Evolutionary conservation across 1,284 basidiomycete genomes (phyloP), one percentile per base, ranked within the genome.

Genomic region (Sporisorium graminicola): DNA sequence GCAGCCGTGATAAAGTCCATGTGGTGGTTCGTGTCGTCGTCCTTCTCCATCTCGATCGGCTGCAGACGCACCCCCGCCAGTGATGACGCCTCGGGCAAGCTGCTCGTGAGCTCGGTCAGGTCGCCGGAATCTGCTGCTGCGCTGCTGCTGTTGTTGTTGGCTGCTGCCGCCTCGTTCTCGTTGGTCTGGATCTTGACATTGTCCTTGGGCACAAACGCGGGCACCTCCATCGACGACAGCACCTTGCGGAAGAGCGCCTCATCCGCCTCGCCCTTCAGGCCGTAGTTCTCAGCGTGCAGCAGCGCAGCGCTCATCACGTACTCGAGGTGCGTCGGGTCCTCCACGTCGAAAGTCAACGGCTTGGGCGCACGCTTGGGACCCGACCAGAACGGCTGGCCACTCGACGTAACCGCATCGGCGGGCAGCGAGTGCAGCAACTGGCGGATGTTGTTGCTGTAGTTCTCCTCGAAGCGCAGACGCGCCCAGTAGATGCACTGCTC

Each of bases 1-100:
- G 97, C 93, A 7, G 97, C 93, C 40, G 95, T 98, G 87, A 99
- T 98, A 87, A 99, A 99, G 88, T 98, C 97, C 85, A 99, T 98
- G 87, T 99, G 97, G 87, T 94, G 91, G 87, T 99, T 99, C 46
- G 91, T 91, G 86, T 99, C 97, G 84, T 99, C 96, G 86, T 99
- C 97, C 88, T 99, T 99, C 89, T 99, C 97, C 83, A 99, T 99
- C 85, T 98, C 95, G 61, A 96, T 94, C 5, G 97, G 94, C 65
- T 90, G 92, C 64, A 99, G 89, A 67, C 96, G 92, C 88, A 96
- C 98, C 33, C 97, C 97, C 42, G 93, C 94, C 51, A 99, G 88
- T 20, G 94, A 93, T 8, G 80, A 65, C 2, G 84, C 76, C 46
- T 79, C 67, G 18, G 84, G 84, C 29, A 85, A 69, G 55, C 77